Base-by-base conservation (phyloP, 345 rosid species). In the Punica granatum region DNA sequence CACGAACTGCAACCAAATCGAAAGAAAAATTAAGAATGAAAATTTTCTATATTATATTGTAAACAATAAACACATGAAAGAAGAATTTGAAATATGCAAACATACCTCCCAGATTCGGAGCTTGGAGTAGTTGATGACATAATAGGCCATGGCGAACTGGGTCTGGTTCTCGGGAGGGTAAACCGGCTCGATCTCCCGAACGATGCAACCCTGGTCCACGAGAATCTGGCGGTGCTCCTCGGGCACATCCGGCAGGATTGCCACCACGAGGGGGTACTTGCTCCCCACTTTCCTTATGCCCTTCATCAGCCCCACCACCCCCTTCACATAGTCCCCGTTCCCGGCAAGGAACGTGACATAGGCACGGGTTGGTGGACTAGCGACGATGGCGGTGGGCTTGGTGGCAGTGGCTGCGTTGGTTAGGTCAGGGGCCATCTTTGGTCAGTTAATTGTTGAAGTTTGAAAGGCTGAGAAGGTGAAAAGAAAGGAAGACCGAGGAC, bases 61-160 rank as follows among this genome's bases (percentile, higher is more conserved):
- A n/a, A n/a, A n/a, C n/a, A n/a, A n/a, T n/a, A n/a, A n/a, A n/a
- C n/a, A n/a, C n/a, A n/a, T n/a, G n/a, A n/a, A n/a, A n/a, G n/a
- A n/a, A n/a, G n/a, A n/a, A n/a, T n/a, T n/a, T n/a, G n/a, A n/a
- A n/a, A n/a, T n/a, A n/a, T n/a, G n/a, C n/a, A n/a, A n/a, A n/a
- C 2, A 23, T 70, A 82, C 85, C 79, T 82, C 74, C 83, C 86
- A 82, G 4, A 79, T 79, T 26, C 81, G 73, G 18, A 82, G 86
- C 54, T 79, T 82, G 65, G 83, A 76, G 74, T 82, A 82, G 69
- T 76, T 82, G 70, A 79, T 79, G 67, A 76, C 83, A 69, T 79
- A 79, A 41, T 75, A 66, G 13, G 85, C 69, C 85, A 79, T 74
- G 49, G 81, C 78, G 1, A 82, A 82, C 69, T 70, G 75, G 53